These are phyloP conservation scores for Xylariaceae sp. DNA, from an alignment of 2,329 filamentous ascomycete genomes.

Conservation along the genomic window DNA sequence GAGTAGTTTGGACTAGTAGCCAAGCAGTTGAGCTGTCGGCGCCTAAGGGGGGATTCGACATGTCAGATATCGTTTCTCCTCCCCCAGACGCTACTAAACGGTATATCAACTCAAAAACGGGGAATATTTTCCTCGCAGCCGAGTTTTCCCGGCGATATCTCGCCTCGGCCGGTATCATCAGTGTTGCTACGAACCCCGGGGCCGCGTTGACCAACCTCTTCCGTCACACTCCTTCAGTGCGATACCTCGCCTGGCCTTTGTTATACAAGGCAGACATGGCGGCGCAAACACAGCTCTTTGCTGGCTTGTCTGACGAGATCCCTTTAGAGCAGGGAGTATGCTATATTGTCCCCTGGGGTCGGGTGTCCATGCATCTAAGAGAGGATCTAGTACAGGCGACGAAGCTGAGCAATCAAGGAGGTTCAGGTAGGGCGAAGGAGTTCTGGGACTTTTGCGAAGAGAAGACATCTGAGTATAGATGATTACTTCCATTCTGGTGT, in stretches of 20 bases:
- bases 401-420: conserved; percentile 9
- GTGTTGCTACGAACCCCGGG: conserved; percentile 17
- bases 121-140: conserved; percentile 17
- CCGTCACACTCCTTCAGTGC: conserved; percentile 15
- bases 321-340: conserved; percentile 4
- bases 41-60: conserved; percentile 12
- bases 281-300: conserved; percentile 10
- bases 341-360: conserved; percentile 15
- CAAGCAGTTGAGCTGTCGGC: conserved; percentile 19
- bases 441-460: conserved; percentile 15
- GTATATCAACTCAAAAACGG: conserved; percentile 20
- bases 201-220: conserved; percentile 19
- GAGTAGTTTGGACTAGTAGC: conserved; percentile 18
- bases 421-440: conserved; percentile 12
- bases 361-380: conserved; percentile 5
- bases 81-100: conserved; percentile 11
- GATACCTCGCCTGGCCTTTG: conserved; percentile 14
- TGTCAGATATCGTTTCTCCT: conserved; percentile 16
- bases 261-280: conserved; percentile 14
- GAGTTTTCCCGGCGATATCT: conserved; percentile 14
- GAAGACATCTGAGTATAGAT: conserved; percentile 4
- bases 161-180: conserved; percentile 8
- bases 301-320: conserved; percentile 9
- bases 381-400: conserved; percentile 9
- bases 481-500: background rate